These are phyloP conservation scores for Aspergillus mulundensis DNA, from an alignment of 495 filamentous ascomycete species.

Conservation along the genomic window DNA sequence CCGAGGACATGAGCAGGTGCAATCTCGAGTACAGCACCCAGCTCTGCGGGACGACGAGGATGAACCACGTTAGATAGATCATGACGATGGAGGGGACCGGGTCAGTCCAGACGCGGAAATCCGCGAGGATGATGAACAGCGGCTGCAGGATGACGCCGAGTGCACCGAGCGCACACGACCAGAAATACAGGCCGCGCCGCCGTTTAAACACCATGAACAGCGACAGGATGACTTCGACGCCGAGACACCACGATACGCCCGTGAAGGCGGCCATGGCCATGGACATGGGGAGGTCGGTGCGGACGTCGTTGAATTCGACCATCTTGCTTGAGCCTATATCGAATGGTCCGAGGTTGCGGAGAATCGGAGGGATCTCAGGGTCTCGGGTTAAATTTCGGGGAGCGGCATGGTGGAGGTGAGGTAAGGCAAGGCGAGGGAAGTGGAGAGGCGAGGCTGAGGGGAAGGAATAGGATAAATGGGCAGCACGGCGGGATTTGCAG, in stretches of 20 bases:
- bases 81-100: constrained; percentile 17
- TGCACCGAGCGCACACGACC: constrained; percentile 30
- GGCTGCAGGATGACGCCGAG: constrained; percentile 38
- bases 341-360: too few species aligned
- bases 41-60: constrained; percentile 29
- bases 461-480: neutral
- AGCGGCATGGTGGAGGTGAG: too few species aligned
- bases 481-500: neutral
- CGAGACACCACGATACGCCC: neutral
- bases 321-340: too few species aligned
- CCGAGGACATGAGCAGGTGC: constrained; percentile 24
- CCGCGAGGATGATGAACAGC: constrained; percentile 33
- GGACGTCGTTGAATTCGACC: neutral
- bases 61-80: constrained; percentile 29
- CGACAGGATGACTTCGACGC: constrained; percentile 8
- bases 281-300: neutral
- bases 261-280: constrained; percentile 4
- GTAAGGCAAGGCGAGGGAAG: too few species aligned
- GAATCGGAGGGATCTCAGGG: neutral
- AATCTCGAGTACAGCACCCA: constrained; percentile 38
- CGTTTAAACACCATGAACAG: constrained; percentile 40
- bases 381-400: neutral
- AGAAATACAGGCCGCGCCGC: constrained; percentile 41
- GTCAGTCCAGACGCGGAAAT: constrained; percentile 21
- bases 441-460: too few species aligned